Evolutionary conservation across 2,329 filamentous ascomycete species (phyloP).

Genomic region (Acrocalymma vagum): DNA sequence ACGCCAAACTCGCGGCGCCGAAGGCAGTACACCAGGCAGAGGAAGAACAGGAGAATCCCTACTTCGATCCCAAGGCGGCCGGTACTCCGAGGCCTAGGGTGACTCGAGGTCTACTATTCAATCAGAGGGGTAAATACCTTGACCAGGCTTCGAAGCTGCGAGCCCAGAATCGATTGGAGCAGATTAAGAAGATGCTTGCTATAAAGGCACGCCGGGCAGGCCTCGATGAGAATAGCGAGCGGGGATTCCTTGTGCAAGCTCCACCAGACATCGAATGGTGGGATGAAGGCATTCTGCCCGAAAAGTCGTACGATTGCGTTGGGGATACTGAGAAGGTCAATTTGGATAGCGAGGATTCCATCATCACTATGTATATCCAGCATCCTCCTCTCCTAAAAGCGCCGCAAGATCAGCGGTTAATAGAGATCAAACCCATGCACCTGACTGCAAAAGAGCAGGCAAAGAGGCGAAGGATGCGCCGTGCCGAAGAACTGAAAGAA

Average conservation of each 20-base stretch:
- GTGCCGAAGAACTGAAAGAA: constrained; percentile 94
- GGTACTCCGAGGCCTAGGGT: constrained; percentile 66
- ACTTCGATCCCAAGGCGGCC: constrained; percentile 77
- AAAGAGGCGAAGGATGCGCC: constrained; percentile 86
- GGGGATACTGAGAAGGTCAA: constrained; percentile 73
- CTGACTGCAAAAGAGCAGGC: constrained; percentile 90
- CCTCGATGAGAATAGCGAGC: constrained; percentile 93
- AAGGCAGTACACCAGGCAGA: constrained; percentile 52
- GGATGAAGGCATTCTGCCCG: constrained; percentile 87
- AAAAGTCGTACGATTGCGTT: constrained; percentile 76
- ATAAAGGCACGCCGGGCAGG: constrained; percentile 88
- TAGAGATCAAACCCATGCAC: constrained; percentile 87
- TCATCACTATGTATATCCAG: constrained; percentile 90
- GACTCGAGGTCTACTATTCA: constrained; percentile 84
- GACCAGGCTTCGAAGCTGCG: constrained; percentile 90
- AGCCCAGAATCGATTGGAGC: constrained; percentile 86
- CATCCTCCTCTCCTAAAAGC: constrained; percentile 92
- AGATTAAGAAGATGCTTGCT: constrained; percentile 93
- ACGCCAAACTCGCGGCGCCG: constrained; percentile 46
- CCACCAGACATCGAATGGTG: constrained; percentile 97
- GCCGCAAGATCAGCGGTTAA: constrained; percentile 84
- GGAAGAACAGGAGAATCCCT: constrained; percentile 77
- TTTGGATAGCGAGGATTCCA: constrained; percentile 79
- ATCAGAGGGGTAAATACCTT: constrained; percentile 96
- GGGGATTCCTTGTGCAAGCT: constrained; percentile 82